Conservation (phyloP, 192 early-diverging fungal genomes). For the Coemansia sp. region DNA sequence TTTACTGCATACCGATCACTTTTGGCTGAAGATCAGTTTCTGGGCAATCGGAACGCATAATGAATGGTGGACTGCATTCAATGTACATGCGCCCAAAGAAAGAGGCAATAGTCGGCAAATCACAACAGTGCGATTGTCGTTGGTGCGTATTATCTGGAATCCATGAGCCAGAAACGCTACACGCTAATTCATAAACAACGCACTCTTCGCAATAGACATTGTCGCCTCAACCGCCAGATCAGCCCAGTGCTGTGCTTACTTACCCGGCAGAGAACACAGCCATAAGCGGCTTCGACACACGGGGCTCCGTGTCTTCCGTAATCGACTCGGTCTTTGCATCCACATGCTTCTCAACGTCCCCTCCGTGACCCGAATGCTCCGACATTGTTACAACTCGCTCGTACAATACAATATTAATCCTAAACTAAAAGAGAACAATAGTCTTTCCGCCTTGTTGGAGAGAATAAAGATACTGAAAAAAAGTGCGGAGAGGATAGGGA, state of each 20-base stretch:
- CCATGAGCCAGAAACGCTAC: too few relatives aligned
- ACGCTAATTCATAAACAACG: not conserved
- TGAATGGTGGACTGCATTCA: not conserved
- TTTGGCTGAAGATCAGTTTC: not conserved
- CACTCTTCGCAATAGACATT: too few relatives aligned
- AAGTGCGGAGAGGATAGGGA: too few relatives aligned
- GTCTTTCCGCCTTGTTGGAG: too few relatives aligned
- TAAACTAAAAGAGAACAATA: not conserved
- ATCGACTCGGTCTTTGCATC: conserved; percentile 21
- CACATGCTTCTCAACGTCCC: not conserved
- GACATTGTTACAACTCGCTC: not conserved
- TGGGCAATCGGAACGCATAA: not conserved
- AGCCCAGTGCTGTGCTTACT: not conserved
- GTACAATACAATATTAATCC: too few relatives aligned
- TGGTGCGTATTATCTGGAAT: too few relatives aligned
- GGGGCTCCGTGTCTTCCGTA: conserved; percentile 26
- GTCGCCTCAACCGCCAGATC: not conserved
- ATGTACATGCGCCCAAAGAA: not conserved
- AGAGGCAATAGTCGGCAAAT: not conserved
- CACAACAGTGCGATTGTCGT: not conserved
- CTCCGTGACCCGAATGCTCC: not conserved
- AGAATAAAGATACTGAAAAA: too few relatives aligned
- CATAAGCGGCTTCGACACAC: conserved; percentile 33
- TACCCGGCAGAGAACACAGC: conserved; percentile 46
- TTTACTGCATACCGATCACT: not conserved